Conservation (phyloP, 805 yeast species). For the Kuraishia cidri region DNA sequence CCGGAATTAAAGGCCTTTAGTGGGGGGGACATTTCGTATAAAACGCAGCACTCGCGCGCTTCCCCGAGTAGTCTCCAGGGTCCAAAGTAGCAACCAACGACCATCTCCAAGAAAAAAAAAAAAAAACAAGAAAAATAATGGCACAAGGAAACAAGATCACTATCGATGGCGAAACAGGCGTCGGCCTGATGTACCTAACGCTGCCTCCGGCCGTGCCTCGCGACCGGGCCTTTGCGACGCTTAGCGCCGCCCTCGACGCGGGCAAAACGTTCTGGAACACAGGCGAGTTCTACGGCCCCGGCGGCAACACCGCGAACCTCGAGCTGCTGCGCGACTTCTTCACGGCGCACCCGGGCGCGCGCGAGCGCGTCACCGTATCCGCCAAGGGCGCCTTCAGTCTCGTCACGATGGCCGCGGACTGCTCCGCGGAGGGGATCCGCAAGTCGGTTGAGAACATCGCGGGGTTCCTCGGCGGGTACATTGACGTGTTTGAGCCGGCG, state of each 20-base stretch:
- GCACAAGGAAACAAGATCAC: too few species aligned
- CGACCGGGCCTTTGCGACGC: constrained; percentile 41
- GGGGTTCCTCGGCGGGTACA: constrained; percentile 19
- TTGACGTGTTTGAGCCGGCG: constrained; percentile 64
- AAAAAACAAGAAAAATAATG: too few species aligned
- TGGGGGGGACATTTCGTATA: too few species aligned
- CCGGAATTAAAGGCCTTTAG: too few species aligned
- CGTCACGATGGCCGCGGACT: constrained; percentile 33
- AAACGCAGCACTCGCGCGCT: too few species aligned
- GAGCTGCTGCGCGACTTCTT: constrained; percentile 49
- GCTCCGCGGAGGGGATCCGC: constrained; percentile 35
- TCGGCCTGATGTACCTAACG: constrained; percentile 79
- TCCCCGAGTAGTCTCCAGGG: too few species aligned
- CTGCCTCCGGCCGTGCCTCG: constrained; percentile 56
- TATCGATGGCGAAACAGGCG: constrained; percentile 34
- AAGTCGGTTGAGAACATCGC: constrained; percentile 38
- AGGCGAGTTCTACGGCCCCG: constrained; percentile 73
- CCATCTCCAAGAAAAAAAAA: too few species aligned
- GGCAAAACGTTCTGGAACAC: constrained; percentile 53
- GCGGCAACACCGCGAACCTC: constrained; percentile 38
- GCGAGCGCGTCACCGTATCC: constrained; percentile 47
- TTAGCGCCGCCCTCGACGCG: constrained; percentile 41
- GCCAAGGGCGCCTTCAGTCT: constrained; percentile 59
- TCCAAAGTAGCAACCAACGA: too few species aligned
- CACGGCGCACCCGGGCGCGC: constrained; percentile 42